These are phyloP conservation scores for Daldinia sp. DNA, from an alignment of 2,329 filamentous ascomycete species.

Conservation along the genomic window DNA sequence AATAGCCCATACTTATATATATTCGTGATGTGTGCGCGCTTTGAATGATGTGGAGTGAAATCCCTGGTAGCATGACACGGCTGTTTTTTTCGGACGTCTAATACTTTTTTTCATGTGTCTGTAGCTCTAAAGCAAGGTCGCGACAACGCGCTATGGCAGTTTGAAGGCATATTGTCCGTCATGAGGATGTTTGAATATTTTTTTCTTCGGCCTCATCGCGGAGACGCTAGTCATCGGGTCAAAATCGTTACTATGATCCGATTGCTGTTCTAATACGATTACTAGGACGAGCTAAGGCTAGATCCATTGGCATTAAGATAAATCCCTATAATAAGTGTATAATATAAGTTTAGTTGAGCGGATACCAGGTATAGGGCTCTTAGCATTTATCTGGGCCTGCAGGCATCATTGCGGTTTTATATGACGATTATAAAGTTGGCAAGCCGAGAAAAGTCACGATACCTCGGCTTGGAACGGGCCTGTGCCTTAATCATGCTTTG, in stretches of 20 bases:
- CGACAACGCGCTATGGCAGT: neutral
- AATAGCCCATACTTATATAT: neutral
- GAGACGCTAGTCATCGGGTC: slow-evolving; percentile 4
- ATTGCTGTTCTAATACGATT: slow-evolving; percentile 11
- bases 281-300: neutral
- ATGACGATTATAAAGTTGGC: neutral
- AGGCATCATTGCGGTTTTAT: neutral
- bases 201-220: slow-evolving; percentile 30
- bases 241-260: slow-evolving; percentile 2
- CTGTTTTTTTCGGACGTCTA: slow-evolving; percentile 27
- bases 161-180: neutral
- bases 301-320: neutral
- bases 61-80: slow-evolving; percentile 13
- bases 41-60: slow-evolving; percentile 3
- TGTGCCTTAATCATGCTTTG: slow-evolving; percentile 17
- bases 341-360: neutral
- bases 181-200: slow-evolving; percentile 6
- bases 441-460: neutral
- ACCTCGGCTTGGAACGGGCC: neutral
- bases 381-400: neutral
- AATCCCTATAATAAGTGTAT: neutral
- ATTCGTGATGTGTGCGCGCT: slow-evolving; percentile 3
- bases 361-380: neutral
- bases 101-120: neutral
- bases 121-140: slow-evolving; percentile 5